Percentiles rank a stretch among this genome's conserved stretches.
Conservation (phyloP, 129 eudicot genomes). For the Pittosporum tobira region DNA sequence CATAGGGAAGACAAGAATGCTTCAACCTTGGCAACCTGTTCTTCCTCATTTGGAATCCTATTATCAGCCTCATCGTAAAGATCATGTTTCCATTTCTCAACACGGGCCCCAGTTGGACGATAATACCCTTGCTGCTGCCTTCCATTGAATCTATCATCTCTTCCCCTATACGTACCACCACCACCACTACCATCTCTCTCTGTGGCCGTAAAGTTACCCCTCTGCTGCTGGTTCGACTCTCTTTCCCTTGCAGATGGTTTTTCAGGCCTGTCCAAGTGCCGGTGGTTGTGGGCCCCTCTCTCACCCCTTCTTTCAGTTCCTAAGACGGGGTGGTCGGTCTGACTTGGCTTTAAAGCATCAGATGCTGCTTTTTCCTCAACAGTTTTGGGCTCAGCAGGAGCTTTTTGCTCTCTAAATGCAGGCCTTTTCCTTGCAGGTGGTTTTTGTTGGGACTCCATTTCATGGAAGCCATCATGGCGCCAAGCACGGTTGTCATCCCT, state of each 20-base stretch:
- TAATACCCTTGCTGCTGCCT: conserved; percentile 47
- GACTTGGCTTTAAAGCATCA: conserved; percentile 11
- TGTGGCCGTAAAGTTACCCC: conserved; percentile 39
- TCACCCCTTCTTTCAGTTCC: conserved; percentile 43
- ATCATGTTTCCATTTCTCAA: conserved; percentile 96
- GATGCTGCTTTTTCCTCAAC: conserved; percentile 22
- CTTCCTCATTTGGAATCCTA: conserved; percentile 77
- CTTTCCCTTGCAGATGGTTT: conserved; percentile 26
- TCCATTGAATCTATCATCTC: conserved; percentile 33
- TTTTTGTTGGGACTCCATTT: conserved; percentile 13
- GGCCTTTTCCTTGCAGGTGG: conserved; percentile 13
- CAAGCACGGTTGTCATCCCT: conserved; percentile 23
- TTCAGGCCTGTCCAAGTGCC: conserved; percentile 8
- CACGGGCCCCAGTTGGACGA: conserved; percentile 39
- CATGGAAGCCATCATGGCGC: conserved; percentile 10
- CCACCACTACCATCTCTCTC: conserved; percentile 25
- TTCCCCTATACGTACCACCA: conserved; percentile 42
- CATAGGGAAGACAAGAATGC: conserved; percentile 54
- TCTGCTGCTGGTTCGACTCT: conserved; percentile 25
- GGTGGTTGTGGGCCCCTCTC: conserved; percentile 28
- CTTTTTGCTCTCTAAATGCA: conserved; percentile 64
- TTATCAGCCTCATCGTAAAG: conserved; percentile 74
- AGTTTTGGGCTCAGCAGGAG: conserved; percentile 32
- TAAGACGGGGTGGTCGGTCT: conserved; percentile 5
- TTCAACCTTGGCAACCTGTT: conserved; percentile 89